Evolutionary conservation across 768 basidiomycete species (phyloP), one percentile per base, ranked within the genome.

Genomic region (Suillus americanus): DNA sequence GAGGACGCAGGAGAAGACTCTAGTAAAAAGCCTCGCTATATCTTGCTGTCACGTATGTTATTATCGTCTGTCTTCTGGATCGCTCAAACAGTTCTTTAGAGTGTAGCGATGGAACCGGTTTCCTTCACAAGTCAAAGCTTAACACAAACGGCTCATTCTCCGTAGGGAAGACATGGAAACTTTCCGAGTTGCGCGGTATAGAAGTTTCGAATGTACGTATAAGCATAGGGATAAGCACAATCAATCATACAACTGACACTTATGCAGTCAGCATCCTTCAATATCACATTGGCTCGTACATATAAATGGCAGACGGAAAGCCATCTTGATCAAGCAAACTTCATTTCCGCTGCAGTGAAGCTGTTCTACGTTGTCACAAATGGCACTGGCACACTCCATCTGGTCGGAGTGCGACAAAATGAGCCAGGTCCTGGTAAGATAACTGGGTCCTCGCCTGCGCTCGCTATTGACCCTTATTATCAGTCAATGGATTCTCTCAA

Each of bases 101-200:
- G 79, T 80, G 88, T 4, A 79, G 74, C 65, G 85, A 85, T 68
- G 86, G 88, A 30, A 77, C 81, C 55, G 89, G 89, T 1, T 87
- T 89, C 74, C 85, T 99, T 23, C 96, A 99, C 85, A 99, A 99
- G 79, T 95, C 96, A 2, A 99, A 99, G 79, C 80, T 94, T 68
- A 99, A 99, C 74, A 89, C 90, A 50, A 99, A 98, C 73, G 90
- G 92, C 40, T 86, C 94, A 0, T 99, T 97, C 77, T 97, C 95
- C 9, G 94, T 99, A 56, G 97, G 97, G 7, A 99, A 99, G 81
- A 94, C 97, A 2, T 99, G 97, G 97, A 84, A 81, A 65, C 78
- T 99, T 57, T 75, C 86, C 48, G 96, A 98, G 76, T 82, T 99
- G 69, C 85, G 91, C 66, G 87, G 79, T 45, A 74, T 99, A 53